phyloP scores from a whole-genome alignment of 1,139 yeast genomes.

The Saccharomycopsis phalli region DNA sequence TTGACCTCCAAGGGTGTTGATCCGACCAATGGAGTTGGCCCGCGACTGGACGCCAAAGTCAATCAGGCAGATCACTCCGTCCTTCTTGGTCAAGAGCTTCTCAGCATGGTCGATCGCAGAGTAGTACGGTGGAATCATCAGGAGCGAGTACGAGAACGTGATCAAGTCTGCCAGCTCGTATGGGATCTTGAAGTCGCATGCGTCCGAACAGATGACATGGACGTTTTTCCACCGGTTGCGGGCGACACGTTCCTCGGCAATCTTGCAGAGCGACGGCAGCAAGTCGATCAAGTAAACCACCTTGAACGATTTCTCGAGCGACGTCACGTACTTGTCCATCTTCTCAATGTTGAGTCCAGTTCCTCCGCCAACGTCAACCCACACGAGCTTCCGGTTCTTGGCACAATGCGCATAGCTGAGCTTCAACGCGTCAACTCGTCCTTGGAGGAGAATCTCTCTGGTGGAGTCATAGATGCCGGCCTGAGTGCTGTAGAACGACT shows the following conservation, averaged over 20 bases:
- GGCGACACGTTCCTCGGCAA: slow-evolving; percentile 54
- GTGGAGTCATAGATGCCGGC: slow-evolving; percentile 70
- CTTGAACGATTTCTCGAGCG: slow-evolving; percentile 40
- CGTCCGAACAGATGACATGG: slow-evolving; percentile 64
- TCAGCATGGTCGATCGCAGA: slow-evolving; percentile 69
- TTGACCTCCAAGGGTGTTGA: slow-evolving; percentile 67
- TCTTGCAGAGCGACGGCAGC: slow-evolving; percentile 66
- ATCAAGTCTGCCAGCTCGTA: slow-evolving; percentile 48
- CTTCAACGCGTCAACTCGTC: slow-evolving; percentile 57
- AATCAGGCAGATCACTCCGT: slow-evolving; percentile 59
- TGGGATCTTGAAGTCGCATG: slow-evolving; percentile 52
- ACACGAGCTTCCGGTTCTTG: slow-evolving; percentile 41
- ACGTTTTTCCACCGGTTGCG: slow-evolving; percentile 55
- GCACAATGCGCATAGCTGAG: slow-evolving; percentile 50
- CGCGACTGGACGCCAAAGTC: slow-evolving; percentile 73
- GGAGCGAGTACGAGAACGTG: slow-evolving; percentile 70
- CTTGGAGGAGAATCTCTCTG: slow-evolving; percentile 54
- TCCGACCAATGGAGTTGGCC: slow-evolving; percentile 59
- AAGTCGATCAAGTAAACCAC: slow-evolving; percentile 67
- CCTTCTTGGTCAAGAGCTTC: slow-evolving; percentile 40
- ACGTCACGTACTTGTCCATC: slow-evolving; percentile 51
- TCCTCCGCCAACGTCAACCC: slow-evolving; percentile 86
- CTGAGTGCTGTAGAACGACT: slow-evolving; percentile 64
- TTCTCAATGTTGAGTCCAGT: slow-evolving; percentile 76
- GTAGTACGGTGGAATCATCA: slow-evolving; percentile 79